Base-by-base conservation (phyloP, 108 stramenopile species). In the Seminavis robusta region DNA sequence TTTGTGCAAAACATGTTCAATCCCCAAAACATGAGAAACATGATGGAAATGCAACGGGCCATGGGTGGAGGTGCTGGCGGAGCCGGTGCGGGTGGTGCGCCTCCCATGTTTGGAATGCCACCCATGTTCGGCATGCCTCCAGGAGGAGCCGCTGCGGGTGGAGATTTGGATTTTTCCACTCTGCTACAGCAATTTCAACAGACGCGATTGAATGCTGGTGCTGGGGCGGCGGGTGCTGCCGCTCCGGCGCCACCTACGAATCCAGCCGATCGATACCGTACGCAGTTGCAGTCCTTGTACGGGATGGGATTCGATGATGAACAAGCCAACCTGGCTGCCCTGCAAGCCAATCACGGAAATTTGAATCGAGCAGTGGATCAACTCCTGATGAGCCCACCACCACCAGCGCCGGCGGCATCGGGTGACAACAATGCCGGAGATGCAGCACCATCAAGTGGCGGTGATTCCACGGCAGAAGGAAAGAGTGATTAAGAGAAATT, bases 271-370 rank as follows among this genome's bases (percentile, higher is more conserved):
- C 74, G 84, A 13, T 93, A 76, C 64, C 68, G 82, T 42, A 42
- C 40, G 17, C 92, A 93, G 65, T 63, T 93, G 27, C 75, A 82
- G 52, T 74, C 66, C 36, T 59, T 93, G 31, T 43, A 79, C 17
- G 87, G 82, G 56, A 92, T 95, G 90, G 95, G 95, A 47, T 94
- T 95, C 61, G 85, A 87, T 15, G 88, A 95, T 64, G 80, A 83
- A 42, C 72, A 77, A 17, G 76, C 76, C 8, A 80, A 81, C 61
- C 56, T 94, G 46, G 68, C 61, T 26, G 88, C 86, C 20, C 69
- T 95, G 56, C 41, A 73, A 26, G 51, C 59, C 15, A 72, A 56
- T 69, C 71, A 89, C 66, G 94, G 94, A 32, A 92, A 95, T 77
- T 46, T 93, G 28, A 88, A 92, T 52, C 68, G 86, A 16, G 94